Percentiles rank a stretch among this genome's conserved stretches.
phyloP scores from a whole-genome alignment of 1,139 yeast genomes.

The Protomyces arabidopsidicola region DNA sequence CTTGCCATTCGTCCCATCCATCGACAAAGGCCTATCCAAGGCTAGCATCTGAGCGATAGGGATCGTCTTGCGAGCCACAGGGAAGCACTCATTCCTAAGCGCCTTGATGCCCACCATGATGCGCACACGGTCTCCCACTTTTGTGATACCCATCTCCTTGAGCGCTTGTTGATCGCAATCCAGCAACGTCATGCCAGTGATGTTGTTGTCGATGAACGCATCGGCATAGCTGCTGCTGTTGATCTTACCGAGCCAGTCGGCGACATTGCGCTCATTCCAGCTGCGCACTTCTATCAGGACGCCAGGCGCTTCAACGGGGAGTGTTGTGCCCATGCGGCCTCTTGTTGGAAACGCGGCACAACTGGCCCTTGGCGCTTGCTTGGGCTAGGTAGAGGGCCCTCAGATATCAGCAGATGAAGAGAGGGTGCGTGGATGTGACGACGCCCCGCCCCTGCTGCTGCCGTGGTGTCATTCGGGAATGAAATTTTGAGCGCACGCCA shows the following conservation, averaged over 20 bases:
- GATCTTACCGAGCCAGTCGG: slow-evolving; percentile 42
- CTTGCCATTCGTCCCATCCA: not conserved
- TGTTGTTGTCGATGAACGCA: slow-evolving; percentile 45
- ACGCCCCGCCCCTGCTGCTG: too few relatives aligned
- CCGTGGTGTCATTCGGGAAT: too few relatives aligned
- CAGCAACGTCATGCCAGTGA: slow-evolving; percentile 56
- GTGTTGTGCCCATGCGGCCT: not conserved
- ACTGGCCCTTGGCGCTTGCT: too few relatives aligned
- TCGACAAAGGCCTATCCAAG: slow-evolving; percentile 15
- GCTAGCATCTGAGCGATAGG: slow-evolving; percentile 20
- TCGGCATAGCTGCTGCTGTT: slow-evolving; percentile 39
- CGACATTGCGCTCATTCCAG: slow-evolving; percentile 39
- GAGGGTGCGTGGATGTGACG: too few relatives aligned
- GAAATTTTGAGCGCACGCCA: too few relatives aligned
- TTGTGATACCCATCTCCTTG: slow-evolving; percentile 66
- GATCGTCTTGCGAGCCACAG: not conserved
- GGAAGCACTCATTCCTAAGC: slow-evolving; percentile 35
- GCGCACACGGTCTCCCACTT: slow-evolving; percentile 76
- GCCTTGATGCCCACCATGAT: slow-evolving; percentile 50
- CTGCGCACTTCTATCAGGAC: slow-evolving; percentile 21
- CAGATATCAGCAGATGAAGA: too few relatives aligned
- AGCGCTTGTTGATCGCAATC: slow-evolving; percentile 67
- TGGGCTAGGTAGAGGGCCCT: too few relatives aligned
- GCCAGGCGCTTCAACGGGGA: not conserved
- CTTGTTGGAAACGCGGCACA: too few relatives aligned